Evolutionary conservation across 192 early-diverging fungal species (phyloP), one percentile per base, ranked within the genome.

Genomic region (Coemansia sp.): DNA sequence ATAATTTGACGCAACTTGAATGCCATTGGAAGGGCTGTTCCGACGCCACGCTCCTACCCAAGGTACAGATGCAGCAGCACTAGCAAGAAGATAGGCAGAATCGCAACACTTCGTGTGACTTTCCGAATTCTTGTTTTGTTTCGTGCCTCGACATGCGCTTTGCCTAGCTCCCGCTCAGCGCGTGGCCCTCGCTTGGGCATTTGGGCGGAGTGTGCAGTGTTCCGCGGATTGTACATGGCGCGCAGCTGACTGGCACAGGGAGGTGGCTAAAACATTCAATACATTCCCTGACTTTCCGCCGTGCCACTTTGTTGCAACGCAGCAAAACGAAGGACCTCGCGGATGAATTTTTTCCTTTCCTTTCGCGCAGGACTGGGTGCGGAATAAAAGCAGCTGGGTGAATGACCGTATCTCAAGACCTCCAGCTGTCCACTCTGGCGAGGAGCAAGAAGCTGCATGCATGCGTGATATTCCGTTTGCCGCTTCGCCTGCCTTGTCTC

Each of bases 301-400:
- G 4, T 35, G 32, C 7, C 32, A 7, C 32, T n/a, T n/a, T n/a
- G n/a, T n/a, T n/a, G n/a, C n/a, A n/a, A n/a, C n/a, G n/a, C n/a
- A n/a, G n/a, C n/a, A n/a, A n/a, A n/a, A n/a, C 22, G 25, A 6
- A 2, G 47, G 12, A 49, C 27, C 25, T 54, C 14, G 51, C 51
- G 51, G 51, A 54, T 54, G 51, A 54, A 54, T 29, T 51, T 51
- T 53, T 49, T n/a, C n/a, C n/a, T 49, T 40, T 40, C 39, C 17
- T 31, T 15, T 54, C 9, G 12, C 22, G 24, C 24, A 49, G 19
- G 42, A 11, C 11, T 41, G 42, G 7, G 14, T 7, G 42, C 19
- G 19, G 42, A 45, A 45, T 45, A 45, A 19, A 7, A 17, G 17
- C n/a, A 27, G 47, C 2, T 49, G 47, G 47, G 22, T 27, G 47